Base-by-base conservation (phyloP, 1,139 yeast genomes). In the Taphrina wiesneri region DNA sequence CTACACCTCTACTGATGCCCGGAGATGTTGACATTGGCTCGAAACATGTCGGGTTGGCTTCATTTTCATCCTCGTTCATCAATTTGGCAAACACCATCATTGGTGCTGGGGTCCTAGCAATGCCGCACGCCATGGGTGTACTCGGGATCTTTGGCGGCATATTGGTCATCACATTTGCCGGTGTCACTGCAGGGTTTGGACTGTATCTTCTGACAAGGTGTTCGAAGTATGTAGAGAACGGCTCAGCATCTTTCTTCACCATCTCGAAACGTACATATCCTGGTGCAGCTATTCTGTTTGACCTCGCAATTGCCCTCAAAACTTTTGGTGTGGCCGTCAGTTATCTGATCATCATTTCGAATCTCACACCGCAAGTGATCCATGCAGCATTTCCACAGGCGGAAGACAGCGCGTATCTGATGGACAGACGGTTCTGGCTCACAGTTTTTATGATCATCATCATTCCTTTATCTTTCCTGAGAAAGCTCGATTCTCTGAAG, bases 241-340 rank as follows among this genome's bases (percentile, higher is more conserved):
- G 96, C 5, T 82, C 85, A 64, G 93, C 98, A 5, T 88, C 96
- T 0, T 93, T 92, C 76, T 92, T 92, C 77, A 85, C 88, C 43
- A 80, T 93, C 23, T 89, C 97, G 72, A 84, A 86, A 66, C 83
- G 89, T 66, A 88, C 97, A 0, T 91, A 90, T 74, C 98, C 98
- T 0, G 79, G 83, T n/a, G 77, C 91, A 54, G 85, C 96, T 0
- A 86, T 91, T 41, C 76, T 90, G 39, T 92, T 92, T 77, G 98
- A 92, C 76, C 74, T 87, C 17, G 96, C 96, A 17, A 91, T 92
- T 74, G 91, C 93, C 26, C 79, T 91, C 67, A 96, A 92, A 75
- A 89, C 96, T 78, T 72, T 72, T 60, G 99, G 99, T 15, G 97
- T 91, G 4, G 93, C 95, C 1, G 85, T 93, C 15, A 86, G 95